Conservation (phyloP, 306 rosid genomes). For the Datisca glomerata region DNA sequence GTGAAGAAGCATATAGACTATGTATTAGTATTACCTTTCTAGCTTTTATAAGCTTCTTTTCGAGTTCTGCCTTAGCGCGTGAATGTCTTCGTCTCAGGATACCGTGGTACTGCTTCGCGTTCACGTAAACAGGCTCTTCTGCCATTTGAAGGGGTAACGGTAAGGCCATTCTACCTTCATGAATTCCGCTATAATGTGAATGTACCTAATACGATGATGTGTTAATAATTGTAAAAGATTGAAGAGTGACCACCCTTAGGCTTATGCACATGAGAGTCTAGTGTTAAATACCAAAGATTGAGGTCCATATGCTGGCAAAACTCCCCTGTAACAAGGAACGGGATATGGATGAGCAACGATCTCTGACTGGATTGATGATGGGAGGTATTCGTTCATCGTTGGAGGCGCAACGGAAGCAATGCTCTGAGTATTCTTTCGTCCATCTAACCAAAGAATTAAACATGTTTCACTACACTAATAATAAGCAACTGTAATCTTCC, state of each 20-base stretch:
- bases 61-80: constrained; percentile 31
- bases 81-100: constrained; percentile 29
- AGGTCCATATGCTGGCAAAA: neutral
- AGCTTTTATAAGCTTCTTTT: constrained; percentile 15
- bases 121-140: constrained; percentile 33
- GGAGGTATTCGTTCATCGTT: too few relatives aligned
- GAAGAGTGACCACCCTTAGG: neutral
- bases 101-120: constrained; percentile 36
- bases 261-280: neutral
- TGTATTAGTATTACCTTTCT: constrained; percentile 15
- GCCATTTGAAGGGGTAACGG: constrained; percentile 18
- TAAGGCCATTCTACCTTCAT: constrained; percentile 15
- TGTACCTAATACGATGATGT: neutral
- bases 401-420: too few relatives aligned
- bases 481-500: too few relatives aligned
- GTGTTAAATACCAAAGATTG: neutral
- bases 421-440: too few relatives aligned
- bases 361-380: too few relatives aligned
- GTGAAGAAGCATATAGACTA: neutral
- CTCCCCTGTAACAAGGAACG: neutral
- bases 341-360: neutral
- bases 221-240: too few relatives aligned
- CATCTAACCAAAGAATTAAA: too few relatives aligned
- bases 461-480: too few relatives aligned
- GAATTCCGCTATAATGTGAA: constrained; percentile 10